Evolutionary conservation across 2,329 filamentous ascomycete genomes (phyloP).

Genomic region (Huntiella omanensis): DNA sequence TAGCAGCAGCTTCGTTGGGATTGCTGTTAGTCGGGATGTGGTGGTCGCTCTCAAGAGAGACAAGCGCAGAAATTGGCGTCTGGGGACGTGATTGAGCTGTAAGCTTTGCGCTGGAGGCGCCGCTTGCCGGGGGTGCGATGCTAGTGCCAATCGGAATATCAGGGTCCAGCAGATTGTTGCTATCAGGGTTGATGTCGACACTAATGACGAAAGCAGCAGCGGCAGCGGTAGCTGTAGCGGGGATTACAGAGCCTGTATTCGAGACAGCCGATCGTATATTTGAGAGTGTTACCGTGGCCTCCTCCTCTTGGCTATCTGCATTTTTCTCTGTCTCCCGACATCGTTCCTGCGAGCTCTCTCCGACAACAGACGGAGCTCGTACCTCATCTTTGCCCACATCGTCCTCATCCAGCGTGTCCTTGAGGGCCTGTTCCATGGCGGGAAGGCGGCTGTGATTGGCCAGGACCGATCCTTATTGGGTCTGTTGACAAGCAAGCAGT

Average conservation of each 20-base stretch:
- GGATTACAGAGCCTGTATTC: neutral
- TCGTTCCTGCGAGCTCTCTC: no score
- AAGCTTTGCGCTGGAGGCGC: no score
- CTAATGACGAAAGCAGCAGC: neutral
- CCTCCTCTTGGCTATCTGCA: no score
- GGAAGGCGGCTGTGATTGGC: constrained; percentile 7
- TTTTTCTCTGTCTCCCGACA: no score
- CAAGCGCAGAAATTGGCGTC: no score
- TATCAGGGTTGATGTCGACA: no score
- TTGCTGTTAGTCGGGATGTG: neutral
- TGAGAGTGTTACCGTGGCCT: no score
- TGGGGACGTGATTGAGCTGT: no score
- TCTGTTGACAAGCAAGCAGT: neutral
- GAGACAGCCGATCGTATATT: neutral
- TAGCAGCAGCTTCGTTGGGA: neutral
- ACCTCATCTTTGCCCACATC: neutral
- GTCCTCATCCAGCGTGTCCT: constrained; percentile 5
- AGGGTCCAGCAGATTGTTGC: no score
- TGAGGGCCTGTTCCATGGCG: constrained; percentile 2
- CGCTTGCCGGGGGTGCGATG: no score
- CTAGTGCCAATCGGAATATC: no score
- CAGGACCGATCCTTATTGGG: neutral
- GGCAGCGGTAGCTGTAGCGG: neutral
- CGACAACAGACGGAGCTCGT: neutral
- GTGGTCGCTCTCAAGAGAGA: no score